Evolutionary conservation across 495 filamentous ascomycete species (phyloP), one percentile per base, ranked within the genome.

Genomic region (Staphylotrichum tortipilum): DNA sequence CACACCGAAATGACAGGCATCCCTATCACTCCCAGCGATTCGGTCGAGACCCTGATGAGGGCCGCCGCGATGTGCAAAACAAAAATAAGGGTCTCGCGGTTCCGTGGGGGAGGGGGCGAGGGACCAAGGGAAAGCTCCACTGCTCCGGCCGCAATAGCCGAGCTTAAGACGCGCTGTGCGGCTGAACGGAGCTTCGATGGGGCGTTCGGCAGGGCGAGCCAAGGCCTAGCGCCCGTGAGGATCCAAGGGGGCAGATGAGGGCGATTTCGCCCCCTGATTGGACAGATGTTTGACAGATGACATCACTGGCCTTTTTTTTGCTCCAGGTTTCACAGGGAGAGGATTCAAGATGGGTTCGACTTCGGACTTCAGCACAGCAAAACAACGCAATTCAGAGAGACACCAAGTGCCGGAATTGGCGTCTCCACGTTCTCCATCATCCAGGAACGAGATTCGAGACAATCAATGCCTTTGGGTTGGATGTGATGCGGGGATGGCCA

Each of bases 101-200:
- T 14, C 31, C 11, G 26, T 5, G 26, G 26, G 26, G n/a, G 44
- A 31, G 26, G 30, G 44, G 36, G 36, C 11, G 44, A 23, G 38
- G 24, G 15, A 19, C 3, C n/a, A n/a, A n/a, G n/a, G n/a, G n/a
- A n/a, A n/a, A n/a, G 33, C 2, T 29, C 42, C 35, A 24, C 42
- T 31, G 49, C 49, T 15, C 41, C 49, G 49, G 42, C 31, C 39
- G 35, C 42, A 33, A 52, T 52, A 52, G 42, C 49, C 49, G 49
- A 52, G 49, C 42, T 52, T 45, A 46, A 45, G 1, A 15, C 1
- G 5, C 31, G 1, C 2, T 9, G 19, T 10, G 29, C 49, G 49
- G 49, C 28, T 40, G 33, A 52, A 52, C 49, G 49, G 49, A 52
- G 49, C 24, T 44, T 38, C 7, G 2, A 36, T 12, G 10, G 18